Base-by-base conservation (phyloP, 306 rosid species). In the Cyclanthera cordifolia region DNA sequence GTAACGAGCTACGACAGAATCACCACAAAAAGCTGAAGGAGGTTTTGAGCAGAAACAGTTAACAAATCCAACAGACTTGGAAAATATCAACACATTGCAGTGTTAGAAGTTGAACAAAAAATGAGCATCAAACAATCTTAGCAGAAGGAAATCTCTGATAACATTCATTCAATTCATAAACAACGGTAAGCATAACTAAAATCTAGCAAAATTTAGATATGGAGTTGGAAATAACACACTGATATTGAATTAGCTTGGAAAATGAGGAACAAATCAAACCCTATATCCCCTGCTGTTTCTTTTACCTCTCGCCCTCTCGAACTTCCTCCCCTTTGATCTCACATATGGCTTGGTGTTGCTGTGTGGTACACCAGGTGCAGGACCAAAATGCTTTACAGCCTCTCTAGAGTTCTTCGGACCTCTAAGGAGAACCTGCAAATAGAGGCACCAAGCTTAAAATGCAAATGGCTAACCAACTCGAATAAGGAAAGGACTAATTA, bases 291-390 rank as follows among this genome's bases (percentile, higher is more conserved):
- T 81, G 74, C 89, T 85, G 75, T 89, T 89, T 69, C 94, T 85
- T 84, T 43, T 83, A 57, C 96, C 96, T 74, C 96, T 85, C 28
- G 94, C 94, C 73, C 30, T 83, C 81, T 86, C 94, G 7, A 83
- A 85, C 85, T 86, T 89, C 68, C 94, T 86, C 53, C 96, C 96
- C 80, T 85, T 85, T 0, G 96, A 3, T 60, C 82, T 75, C 47
- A 87, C 94, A 58, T 86, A 89, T 16, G 94, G 96, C 71, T 89
- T 89, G 46, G 81, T 34, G 79, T 89, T 89, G 78, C 94, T 87
- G 80, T 89, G 94, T 1, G 96, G 90, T 27, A 89, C 96, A 79
- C 96, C 96, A 15, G 94, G 94, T 21, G 96, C 96, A 3, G 86
- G 90, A 70, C 94, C 96, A 32, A 89, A 89, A 68, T 87, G 96